Conservation (phyloP, 768 basidiomycete species). For the Collybiopsis luxurians region DNA sequence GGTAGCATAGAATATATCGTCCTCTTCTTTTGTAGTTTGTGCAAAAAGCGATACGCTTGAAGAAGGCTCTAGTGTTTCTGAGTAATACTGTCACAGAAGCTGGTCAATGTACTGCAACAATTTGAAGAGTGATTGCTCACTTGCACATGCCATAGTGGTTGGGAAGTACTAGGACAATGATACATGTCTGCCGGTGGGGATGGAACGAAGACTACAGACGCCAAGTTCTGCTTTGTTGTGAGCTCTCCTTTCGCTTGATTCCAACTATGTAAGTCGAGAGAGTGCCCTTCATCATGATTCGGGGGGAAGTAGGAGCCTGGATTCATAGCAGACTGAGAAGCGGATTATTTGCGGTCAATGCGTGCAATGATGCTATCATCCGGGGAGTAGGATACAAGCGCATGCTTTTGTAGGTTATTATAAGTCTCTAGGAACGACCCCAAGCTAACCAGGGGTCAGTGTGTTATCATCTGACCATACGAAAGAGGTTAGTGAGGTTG, state of each 20-base stretch:
- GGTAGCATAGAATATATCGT: constrained; percentile 35
- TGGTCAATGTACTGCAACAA: not conserved
- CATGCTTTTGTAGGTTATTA: not conserved
- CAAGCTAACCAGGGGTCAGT: not conserved
- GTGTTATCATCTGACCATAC: constrained; percentile 7
- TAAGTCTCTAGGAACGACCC: not conserved
- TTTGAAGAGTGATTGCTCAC: not conserved
- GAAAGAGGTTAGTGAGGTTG: not conserved
- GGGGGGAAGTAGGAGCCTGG: not conserved
- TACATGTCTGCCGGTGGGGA: not conserved
- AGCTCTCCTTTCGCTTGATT: not conserved
- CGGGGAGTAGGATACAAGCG: constrained; percentile 1
- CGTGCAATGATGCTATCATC: constrained; percentile 4
- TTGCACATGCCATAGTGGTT: constrained; percentile 1
- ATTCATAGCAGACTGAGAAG: not conserved
- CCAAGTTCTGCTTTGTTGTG: not conserved
- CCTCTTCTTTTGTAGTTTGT: constrained; percentile 32
- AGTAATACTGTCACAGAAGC: constrained; percentile 9
- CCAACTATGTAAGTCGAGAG: not conserved
- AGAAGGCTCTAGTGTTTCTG: constrained; percentile 5
- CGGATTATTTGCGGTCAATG: not conserved
- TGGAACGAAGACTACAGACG: not conserved
- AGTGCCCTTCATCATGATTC: not conserved
- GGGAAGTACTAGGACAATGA: not conserved
- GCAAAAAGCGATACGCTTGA: constrained; percentile 23